Base-by-base conservation (phyloP, 306 rosid species). In the Trichosanthes cucumerina region DNA sequence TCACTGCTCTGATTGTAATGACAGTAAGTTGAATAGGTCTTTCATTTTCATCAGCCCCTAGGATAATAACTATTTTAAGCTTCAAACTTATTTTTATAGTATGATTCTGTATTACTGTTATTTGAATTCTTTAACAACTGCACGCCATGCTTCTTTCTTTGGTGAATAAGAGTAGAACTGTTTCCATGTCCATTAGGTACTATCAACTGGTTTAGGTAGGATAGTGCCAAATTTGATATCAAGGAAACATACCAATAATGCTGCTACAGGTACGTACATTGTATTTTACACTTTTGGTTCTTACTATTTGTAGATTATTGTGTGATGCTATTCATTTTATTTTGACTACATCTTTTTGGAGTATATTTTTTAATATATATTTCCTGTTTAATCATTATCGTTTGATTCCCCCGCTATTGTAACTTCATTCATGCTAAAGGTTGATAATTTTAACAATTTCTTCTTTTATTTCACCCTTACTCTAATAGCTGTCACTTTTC, bases 211-310 rank as follows among this genome's bases (percentile, higher is more conserved):
- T 75, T 86, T 95, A 57, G 99, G 99, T 64, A 89, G 99, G 87
- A 95, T 95, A 78, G 99, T 95, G 84, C 99, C 99, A 19, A 95
- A 95, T 85, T 92, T 95, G 91, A 95, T 95, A 79, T 95, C 99
- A 52, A 91, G 96, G 87, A 95, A 92, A 91, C 99, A 95, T 85
- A 95, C 99, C 47, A 95, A 95, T 82, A 90, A 94, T 85, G 99
- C 99, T 39, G 99, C 99, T 80, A 95, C 98, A 82, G 99, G 99
- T 95, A 90, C 71, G 47, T 92, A 88, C 71, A 65, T 33, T 14
- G 10, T 47, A 19, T 15, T 18, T 13, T 38, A 75, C 38, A 36
- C 72, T 59, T 33, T 23, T 1, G 9, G 38, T 43, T 34, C 47
- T 49, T 12, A 59, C 38, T 62, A 28, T 36, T 52, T 53, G 31